These are phyloP conservation scores for Daldinia concentrica DNA, from an alignment of 495 filamentous ascomycete species.

Conservation along the genomic window DNA sequence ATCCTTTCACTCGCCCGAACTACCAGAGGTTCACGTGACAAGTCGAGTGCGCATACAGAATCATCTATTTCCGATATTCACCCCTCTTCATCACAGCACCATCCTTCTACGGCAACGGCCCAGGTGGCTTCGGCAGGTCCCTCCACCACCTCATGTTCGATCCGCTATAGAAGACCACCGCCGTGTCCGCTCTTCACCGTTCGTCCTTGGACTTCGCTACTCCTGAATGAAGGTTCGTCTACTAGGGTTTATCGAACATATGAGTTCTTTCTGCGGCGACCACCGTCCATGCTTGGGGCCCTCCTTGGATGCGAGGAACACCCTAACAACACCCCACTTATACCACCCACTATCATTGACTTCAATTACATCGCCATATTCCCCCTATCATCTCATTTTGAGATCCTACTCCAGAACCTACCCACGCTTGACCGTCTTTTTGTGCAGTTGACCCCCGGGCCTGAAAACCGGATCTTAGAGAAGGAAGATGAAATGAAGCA, in stretches of 20 bases:
- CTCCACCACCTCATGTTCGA: conserved; percentile 4
- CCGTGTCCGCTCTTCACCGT: conserved; percentile 49
- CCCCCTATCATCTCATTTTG: conserved; percentile 53
- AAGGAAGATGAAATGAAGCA: conserved; percentile 49
- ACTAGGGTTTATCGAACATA: conserved; percentile 50
- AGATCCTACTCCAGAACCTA: conserved; percentile 44
- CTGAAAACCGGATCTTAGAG: conserved; percentile 48
- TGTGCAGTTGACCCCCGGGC: conserved; percentile 55
- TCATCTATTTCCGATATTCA: conserved; percentile 9
- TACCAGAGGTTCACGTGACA: conserved; percentile 16
- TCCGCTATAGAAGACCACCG: conserved; percentile 25
- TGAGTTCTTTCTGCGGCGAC: conserved; percentile 51
- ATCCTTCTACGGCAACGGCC: background rate
- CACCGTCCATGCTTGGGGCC: conserved; percentile 52
- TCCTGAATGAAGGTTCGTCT: conserved; percentile 57
- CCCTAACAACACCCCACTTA: conserved; percentile 45
- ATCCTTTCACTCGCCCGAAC: conserved; percentile 52
- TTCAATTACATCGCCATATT: conserved; percentile 61
- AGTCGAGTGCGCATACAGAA: conserved; percentile 4
- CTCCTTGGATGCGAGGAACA: conserved; percentile 50
- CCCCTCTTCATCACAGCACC: conserved; percentile 5
- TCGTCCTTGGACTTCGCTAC: conserved; percentile 53
- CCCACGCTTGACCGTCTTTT: conserved; percentile 55
- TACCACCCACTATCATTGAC: conserved; percentile 50
- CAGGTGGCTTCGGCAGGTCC: background rate